phyloP scores from a whole-genome alignment of 2,329 filamentous ascomycete species.

The Botrytis byssoidea region DNA sequence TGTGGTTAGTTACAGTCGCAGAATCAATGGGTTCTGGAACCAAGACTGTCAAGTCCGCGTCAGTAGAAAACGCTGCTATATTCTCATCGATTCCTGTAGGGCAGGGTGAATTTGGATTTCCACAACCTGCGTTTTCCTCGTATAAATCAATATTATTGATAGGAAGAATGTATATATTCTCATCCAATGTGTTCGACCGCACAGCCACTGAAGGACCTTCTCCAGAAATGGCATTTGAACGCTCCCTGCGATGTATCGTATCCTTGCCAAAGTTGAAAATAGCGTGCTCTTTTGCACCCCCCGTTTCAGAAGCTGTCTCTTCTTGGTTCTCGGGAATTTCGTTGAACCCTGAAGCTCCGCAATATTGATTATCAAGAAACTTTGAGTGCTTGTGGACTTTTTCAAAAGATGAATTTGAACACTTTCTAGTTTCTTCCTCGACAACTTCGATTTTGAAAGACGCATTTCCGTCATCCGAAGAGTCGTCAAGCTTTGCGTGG shows the following conservation, averaged over 20 bases:
- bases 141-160: slow-evolving; percentile 1
- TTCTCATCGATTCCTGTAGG: background rate
- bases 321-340: background rate
- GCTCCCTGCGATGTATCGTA: background rate
- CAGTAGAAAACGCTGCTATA: background rate
- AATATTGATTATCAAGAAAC: background rate
- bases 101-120: background rate
- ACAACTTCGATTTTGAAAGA: background rate
- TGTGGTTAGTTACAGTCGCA: background rate
- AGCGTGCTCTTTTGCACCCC: background rate
- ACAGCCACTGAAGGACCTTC: background rate
- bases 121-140: slow-evolving; percentile 4
- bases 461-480: background rate
- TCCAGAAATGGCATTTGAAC: slow-evolving; percentile 9
- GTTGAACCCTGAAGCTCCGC: background rate
- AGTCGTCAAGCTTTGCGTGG: background rate
- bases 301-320: no score
- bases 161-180: background rate
- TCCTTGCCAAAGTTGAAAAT: background rate
- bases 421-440: background rate
- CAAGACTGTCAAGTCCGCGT: background rate
- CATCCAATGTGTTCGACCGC: background rate
- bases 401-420: background rate
- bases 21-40: background rate
- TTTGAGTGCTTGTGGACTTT: background rate